Conservation (phyloP, 805 yeast species). For the Yarrowia porcina region DNA sequence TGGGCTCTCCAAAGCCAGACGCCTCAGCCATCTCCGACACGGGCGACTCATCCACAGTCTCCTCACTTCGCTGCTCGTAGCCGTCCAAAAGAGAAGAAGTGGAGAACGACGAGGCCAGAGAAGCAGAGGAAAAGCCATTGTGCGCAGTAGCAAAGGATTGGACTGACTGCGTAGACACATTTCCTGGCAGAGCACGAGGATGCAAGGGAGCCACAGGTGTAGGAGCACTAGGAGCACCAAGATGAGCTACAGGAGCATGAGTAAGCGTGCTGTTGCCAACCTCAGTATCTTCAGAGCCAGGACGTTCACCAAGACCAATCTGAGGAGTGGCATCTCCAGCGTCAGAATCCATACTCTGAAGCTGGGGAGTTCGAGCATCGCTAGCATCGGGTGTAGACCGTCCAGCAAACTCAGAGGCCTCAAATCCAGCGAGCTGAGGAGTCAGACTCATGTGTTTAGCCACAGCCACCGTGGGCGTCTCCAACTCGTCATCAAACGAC, state of each 20-base stretch:
- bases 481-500: constrained; percentile 12
- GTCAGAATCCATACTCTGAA: neutral
- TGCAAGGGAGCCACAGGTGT: constrained; percentile 2
- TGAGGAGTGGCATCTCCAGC: neutral
- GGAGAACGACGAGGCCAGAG: constrained; percentile 13
- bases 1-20: constrained; percentile 5
- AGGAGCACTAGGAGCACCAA: constrained; percentile 9
- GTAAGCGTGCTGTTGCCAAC: neutral
- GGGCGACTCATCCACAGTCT: constrained; percentile 18
- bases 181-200: neutral
- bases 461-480: constrained; percentile 12
- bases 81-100: constrained; percentile 16
- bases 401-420: constrained; percentile 10
- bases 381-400: constrained; percentile 8
- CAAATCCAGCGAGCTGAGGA: constrained; percentile 3
- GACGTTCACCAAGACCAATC: neutral
- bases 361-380: constrained; percentile 12
- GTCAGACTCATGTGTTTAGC: constrained; percentile 19
- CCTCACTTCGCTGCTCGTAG: constrained; percentile 13
- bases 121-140: constrained; percentile 5
- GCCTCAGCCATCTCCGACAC: constrained; percentile 14
- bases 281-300: neutral
- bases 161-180: constrained; percentile 2
- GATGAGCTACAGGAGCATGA: neutral
- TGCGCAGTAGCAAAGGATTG: constrained; percentile 14